These are phyloP conservation scores for Pythium inflatum DNA, from an alignment of 352 stramenopile genomes.

Conservation along the genomic window DNA sequence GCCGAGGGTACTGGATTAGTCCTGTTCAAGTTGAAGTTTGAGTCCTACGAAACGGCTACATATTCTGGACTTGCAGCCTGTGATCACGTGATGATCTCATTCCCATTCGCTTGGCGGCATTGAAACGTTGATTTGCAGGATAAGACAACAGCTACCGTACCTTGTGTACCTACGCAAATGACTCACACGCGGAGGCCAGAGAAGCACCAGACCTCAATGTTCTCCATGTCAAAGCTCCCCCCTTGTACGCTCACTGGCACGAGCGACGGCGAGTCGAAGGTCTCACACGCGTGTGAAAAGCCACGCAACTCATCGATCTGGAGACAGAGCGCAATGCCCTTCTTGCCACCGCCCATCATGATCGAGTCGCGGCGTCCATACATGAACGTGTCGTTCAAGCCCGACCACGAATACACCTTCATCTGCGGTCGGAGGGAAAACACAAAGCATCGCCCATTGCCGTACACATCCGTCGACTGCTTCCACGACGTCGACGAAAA, in stretches of 20 bases:
- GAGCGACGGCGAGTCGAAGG: constrained; percentile 65
- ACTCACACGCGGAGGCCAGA: constrained; percentile 50
- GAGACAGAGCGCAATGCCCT: constrained; percentile 70
- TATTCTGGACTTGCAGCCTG: too few species aligned
- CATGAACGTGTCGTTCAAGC: constrained; percentile 74
- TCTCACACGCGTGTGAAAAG: constrained; percentile 65
- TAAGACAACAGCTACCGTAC: too few species aligned
- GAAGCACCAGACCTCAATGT: constrained; percentile 76
- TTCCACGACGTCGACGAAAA: constrained; percentile 76
- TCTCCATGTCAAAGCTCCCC: constrained; percentile 55
- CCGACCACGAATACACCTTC: constrained; percentile 62
- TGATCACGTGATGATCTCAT: too few species aligned
- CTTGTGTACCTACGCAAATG: too few species aligned
- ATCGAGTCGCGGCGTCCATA: constrained; percentile 57
- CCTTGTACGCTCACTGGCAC: constrained; percentile 28
- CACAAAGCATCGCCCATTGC: constrained; percentile 79
- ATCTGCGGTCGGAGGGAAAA: constrained; percentile 68
- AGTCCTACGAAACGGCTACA: too few species aligned
- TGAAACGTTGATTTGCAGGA: too few species aligned
- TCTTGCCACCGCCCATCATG: constrained; percentile 68
- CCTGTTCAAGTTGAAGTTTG: too few species aligned
- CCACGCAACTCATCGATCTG: constrained; percentile 75
- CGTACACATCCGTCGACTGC: constrained; percentile 54
- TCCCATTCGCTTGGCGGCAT: too few species aligned
- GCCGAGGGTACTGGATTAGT: too few species aligned